Base-by-base conservation (phyloP, 1,139 yeast genomes). In the Pichia sp. region DNA sequence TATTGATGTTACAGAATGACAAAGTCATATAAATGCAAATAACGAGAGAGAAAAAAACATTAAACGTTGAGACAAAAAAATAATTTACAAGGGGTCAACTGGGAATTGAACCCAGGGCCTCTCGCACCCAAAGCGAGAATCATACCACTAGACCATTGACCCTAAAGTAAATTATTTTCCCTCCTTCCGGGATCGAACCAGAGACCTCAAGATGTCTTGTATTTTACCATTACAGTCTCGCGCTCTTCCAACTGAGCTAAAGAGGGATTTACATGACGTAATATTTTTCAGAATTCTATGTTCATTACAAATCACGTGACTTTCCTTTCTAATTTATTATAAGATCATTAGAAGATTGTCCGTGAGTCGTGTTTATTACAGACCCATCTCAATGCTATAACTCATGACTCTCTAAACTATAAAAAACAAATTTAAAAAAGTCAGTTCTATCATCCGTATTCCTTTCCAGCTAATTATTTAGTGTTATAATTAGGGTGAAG, bases 111-210 rank as follows among this genome's bases (percentile, higher is more conserved):
- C 65, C 64, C 64, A 59, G 64, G 63, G 60, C 64, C 64, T 60
- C 64, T 59, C 63, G 66, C 67, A 63, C 73, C 74, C 75, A 71
- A 71, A 71, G 74, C 75, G 72, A 68, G 75, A 71, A 71, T 71
- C 75, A 71, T 70, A 71, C 76, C 76, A 71, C 74, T 72, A 52
- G 57, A 50, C 55, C 56, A 49, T 50, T 42, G 35, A 51, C 47
- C 49, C 49, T 11, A 28, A 38, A 4, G n/a, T 5, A 28, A 25
- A 36, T 25, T 40, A 8, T 7, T 6, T 30, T 50, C 53, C 53
- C 53, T 50, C 48, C 51, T 34, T 40, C 53, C 53, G 53, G 53
- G 53, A 50, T 50, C 53, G 53, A 50, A 50, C 53, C 53, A 47
- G 53, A 40, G 53, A 50, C 53, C 53, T 49, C 50, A 51, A 45